Base-by-base conservation (phyloP, 768 basidiomycete genomes). In the Megacollybia marginata region DNA sequence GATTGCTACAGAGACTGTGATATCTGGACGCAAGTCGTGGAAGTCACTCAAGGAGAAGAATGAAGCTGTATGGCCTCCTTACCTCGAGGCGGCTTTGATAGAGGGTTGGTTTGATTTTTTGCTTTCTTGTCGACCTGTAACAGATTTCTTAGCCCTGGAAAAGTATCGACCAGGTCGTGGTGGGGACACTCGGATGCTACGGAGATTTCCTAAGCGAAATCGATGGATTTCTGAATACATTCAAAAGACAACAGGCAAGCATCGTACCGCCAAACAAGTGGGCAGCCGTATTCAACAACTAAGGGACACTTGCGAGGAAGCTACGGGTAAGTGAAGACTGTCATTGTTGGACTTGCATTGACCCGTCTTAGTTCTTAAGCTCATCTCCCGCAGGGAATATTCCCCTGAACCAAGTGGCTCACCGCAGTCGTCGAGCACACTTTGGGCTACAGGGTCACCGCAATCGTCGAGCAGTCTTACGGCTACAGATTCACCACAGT, bases 231-330 rank as follows among this genome's bases (percentile, higher is more conserved):
- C 83, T 44, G 73, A 83, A 52, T 74, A 80, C 62, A 83, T 85
- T 59, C 72, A 72, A 58, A 62, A 66, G 16, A 64, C 63, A 18
- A 85, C 83, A 3, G 79, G 80, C 7, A 71, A 74, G 55, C 64
- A 65, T 20, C 70, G 83, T 55, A 81, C 83, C 12, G 68, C 83
- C 18, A 85, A 85, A 61, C 83, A 85, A 61, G 82, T 85, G 46
- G 82, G 83, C 33, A 82, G 80, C 58, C 76, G 83, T 42, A 68
- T 85, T 40, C 83, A 85, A 57, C 83, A 85, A 55, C 68, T 85
- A 43, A 68, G 81, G 53, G 82, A 85, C 58, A 81, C 80, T 4
- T 71, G 76, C 55, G 67, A 70, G 43, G 80, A 82, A 51, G 70
- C 72, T 53, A 63, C 73, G 54, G 71, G 83, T 85, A 52, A 62